Evolutionary conservation across 2,329 filamentous ascomycete genomes (phyloP), one percentile per base, ranked within the genome.

Genomic region (Clarireedia hainanense): DNA sequence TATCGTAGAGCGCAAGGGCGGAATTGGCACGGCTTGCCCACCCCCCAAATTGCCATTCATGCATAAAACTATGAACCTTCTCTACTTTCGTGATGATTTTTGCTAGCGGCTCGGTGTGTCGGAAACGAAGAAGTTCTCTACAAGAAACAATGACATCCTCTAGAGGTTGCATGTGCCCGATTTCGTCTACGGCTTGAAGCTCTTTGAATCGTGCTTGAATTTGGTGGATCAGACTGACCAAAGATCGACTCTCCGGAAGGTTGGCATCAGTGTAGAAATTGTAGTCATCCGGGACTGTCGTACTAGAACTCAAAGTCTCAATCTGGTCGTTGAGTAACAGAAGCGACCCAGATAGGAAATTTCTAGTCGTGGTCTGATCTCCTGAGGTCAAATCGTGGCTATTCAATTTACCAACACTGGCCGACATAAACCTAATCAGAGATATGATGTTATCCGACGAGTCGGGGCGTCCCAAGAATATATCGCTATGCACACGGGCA

Each of bases 241-340:
- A 77, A 58, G 84, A 87, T 58, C 86, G 84, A 9, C 84, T 84
- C 72, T 97, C 89, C 1, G 75, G 70, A 12, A 92, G 73, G 64
- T 97, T 95, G 2, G 85, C 70, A 65, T 95, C 86, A 0, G 81
- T 85, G 70, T 99, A 99, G 70, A 99, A 96, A 71, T 96, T 96
- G 74, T 92, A 95, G 24, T 74, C 70, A 34, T 70, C 71, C 0
- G 71, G 63, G 2, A 73, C 65, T 4, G 72, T 71, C 5, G 71
- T 62, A 1, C 61, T 63, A 2, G 68, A 67, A 23, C 68, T 69
- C 50, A 79, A 77, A 39, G 74, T 73, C 39, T 76, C 69, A 30
- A 83, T 70, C 63, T 83, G 80, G 59, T 86, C 80, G 56, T 85
- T 77, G 1, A 95, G 70, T 0, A 81, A 73, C 17, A 92, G 72